Conservation (phyloP, 164 flowering plant species). For the grape (Vitis vinifera) region DNA sequence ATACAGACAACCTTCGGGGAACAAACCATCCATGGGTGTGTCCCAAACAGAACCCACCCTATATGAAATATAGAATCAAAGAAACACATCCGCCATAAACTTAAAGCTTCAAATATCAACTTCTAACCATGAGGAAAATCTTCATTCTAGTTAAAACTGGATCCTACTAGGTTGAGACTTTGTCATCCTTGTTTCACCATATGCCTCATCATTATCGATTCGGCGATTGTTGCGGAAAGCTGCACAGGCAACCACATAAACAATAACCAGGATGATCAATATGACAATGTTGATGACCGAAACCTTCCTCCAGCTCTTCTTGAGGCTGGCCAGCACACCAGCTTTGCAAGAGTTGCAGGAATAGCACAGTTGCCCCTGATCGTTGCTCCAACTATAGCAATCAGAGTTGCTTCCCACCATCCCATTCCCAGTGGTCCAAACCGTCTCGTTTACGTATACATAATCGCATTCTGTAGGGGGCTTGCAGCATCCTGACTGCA, state of each 20-base stretch:
- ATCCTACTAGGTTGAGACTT: conserved; percentile 70
- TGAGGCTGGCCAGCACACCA: conserved; percentile 79
- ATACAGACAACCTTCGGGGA: background rate
- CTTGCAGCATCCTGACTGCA: conserved; percentile 97
- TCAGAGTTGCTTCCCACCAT: conserved; percentile 32
- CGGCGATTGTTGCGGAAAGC: conserved; percentile 72
- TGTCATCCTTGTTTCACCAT: conserved; percentile 77
- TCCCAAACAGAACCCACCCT: too few species aligned
- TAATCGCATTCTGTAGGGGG: conserved; percentile 86
- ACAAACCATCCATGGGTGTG: too few species aligned
- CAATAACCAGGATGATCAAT: conserved; percentile 66
- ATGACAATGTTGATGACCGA: conserved; percentile 78
- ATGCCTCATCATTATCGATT: conserved; percentile 77
- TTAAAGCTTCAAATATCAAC: background rate
- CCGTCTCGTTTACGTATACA: conserved; percentile 64
- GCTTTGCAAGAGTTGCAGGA: conserved; percentile 88
- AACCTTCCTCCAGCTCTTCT: conserved; percentile 95
- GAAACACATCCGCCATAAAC: too few species aligned
- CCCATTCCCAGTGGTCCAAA: conserved; percentile 55
- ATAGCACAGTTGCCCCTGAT: conserved; percentile 71
- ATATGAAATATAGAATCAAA: too few species aligned
- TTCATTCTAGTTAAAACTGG: conserved; percentile 34
- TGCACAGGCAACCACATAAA: conserved; percentile 67
- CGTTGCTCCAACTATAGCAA: conserved; percentile 75
- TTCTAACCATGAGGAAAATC: background rate